Base-by-base conservation (phyloP, 164 flowering plant species). In the Magnolia sinica region DNA sequence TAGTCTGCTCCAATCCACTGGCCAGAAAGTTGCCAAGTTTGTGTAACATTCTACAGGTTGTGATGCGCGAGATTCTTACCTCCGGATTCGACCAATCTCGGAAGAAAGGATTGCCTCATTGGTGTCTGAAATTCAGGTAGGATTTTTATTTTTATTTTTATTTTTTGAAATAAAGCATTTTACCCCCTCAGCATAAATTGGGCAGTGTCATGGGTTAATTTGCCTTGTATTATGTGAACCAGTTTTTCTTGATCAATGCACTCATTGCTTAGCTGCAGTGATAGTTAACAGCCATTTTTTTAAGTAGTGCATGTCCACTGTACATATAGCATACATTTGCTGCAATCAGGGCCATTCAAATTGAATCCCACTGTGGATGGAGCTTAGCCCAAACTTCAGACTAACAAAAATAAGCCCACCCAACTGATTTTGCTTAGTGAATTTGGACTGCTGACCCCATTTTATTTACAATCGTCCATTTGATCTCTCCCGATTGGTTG, bases 1-100 rank as follows among this genome's bases (percentile, higher is more conserved):
- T 93, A 84, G 77, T 19, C 23, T 29, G 37, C 50, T 59, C 52
- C 16, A 24, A 29, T n/a, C 22, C 10, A 37, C 49, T 9, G 50
- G 18, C 9, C 29, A 11, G 24, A 23, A 23, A 24, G 1, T 24
- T 66, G 24, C 22, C 69, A 63, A 7, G 19, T 64, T 24, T 66
- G 23, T 14, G 19, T 2, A 24, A 24, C 7, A 20, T 66, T 66
- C 29, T 27, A 20, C 27, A 11, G 13, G 10, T 24, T 8, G 10
- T 66, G 29, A 66, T 8, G 29, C 14, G 9, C 50, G 37, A 24
- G 71, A 37, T 29, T 68, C 19, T 29, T 29, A 31, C 45, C 45
- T 1, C 13, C 24, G 50, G 71, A 24, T 68, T 19, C 14, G 50
- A 31, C 29, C 68, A 16, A 68, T 16, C 18, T 29, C 37, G 29